Conservation (phyloP, 2,329 filamentous ascomycete species). For the Hymenoscyphus albidus region DNA sequence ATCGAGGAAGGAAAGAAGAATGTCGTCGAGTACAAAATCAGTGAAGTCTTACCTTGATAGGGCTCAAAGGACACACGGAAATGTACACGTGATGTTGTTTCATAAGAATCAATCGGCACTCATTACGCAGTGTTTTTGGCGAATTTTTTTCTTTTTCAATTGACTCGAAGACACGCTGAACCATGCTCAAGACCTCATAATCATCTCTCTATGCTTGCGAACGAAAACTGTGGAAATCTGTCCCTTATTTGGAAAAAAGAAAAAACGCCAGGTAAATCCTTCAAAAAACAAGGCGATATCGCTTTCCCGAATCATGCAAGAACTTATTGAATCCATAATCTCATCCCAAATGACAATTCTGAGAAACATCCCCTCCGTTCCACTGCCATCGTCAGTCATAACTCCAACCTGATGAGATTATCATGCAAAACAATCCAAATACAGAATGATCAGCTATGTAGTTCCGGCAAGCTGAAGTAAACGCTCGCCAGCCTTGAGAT, state of each 20-base stretch:
- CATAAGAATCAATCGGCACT: neutral
- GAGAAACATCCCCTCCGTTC: slow-evolving; percentile 10
- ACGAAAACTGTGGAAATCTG: neutral
- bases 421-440: slow-evolving; percentile 10
- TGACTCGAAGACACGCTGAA: neutral
- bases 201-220: neutral
- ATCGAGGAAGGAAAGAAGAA: slow-evolving; percentile 36
- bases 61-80: neutral
- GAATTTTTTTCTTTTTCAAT: neutral
- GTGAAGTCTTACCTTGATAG: slow-evolving; percentile 34
- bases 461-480: slow-evolving; percentile 40
- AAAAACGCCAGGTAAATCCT: slow-evolving; percentile 17
- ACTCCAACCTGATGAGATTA: slow-evolving; percentile 8
- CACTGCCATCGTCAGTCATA: slow-evolving; percentile 15
- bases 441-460: slow-evolving; percentile 4
- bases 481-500: slow-evolving; percentile 56
- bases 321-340: slow-evolving; percentile 18
- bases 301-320: slow-evolving; percentile 21
- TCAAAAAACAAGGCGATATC: slow-evolving; percentile 24
- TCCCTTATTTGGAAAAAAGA: slow-evolving; percentile 21
- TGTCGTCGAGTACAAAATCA: slow-evolving; percentile 44
- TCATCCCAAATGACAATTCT: slow-evolving; percentile 9
- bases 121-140: neutral
- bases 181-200: neutral
- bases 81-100: neutral